These are phyloP conservation scores for Leishmania aethiopica DNA, from an alignment of 208 protist genomes.

Conservation along the genomic window DNA sequence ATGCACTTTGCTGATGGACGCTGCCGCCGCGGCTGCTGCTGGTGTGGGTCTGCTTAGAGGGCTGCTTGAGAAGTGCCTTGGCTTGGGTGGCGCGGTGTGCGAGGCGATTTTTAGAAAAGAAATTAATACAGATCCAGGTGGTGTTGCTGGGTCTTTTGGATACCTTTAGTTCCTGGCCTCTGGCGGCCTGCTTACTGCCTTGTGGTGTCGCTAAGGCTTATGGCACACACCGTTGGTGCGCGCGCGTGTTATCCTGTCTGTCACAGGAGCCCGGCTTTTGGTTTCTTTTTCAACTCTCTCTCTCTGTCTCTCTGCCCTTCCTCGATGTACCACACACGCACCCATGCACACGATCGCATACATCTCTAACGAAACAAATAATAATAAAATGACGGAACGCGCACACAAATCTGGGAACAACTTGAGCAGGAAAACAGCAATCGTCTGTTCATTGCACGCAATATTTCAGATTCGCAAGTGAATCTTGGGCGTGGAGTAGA, in stretches of 20 bases:
- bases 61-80: too few species aligned
- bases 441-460: not conserved
- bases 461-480: not conserved
- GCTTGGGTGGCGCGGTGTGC: too few species aligned
- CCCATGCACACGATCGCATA: not conserved
- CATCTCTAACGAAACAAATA: not conserved
- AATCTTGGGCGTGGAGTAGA: not conserved
- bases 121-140: too few species aligned
- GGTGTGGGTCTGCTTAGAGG: not conserved
- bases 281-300: not conserved
- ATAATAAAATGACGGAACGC: not conserved
- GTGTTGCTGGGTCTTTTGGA: too few species aligned
- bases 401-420: not conserved
- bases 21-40: not conserved
- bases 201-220: too few species aligned
- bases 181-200: too few species aligned
- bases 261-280: not conserved
- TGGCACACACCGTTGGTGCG: too few species aligned
- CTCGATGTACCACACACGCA: not conserved
- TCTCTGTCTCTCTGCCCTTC: not conserved
- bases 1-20: conserved; percentile 23
- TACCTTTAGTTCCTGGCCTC: too few species aligned
- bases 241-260: not conserved
- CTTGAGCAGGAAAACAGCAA: not conserved
- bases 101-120: too few species aligned